Conservation (phyloP, 768 basidiomycete genomes). For the Tricholoma furcatifolium region DNA sequence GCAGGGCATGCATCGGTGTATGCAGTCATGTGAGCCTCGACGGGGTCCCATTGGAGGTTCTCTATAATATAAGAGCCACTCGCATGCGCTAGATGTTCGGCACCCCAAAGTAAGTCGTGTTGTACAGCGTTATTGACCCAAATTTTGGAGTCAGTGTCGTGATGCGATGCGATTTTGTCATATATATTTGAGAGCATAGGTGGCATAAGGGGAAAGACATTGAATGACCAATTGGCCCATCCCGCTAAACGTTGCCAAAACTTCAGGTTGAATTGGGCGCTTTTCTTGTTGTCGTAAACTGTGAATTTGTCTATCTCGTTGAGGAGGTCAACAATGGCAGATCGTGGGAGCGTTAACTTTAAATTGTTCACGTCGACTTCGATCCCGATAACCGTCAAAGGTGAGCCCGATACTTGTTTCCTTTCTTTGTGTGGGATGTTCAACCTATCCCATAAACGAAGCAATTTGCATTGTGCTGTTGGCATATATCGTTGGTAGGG, state of each 20-base stretch:
- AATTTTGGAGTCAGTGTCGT: too few species aligned
- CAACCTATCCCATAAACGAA: slow-evolving; percentile 34
- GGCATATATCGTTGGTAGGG: slow-evolving; percentile 20
- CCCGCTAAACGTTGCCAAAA: slow-evolving; percentile 32
- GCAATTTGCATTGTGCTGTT: neutral
- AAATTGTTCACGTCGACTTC: neutral
- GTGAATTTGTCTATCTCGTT: slow-evolving; percentile 8
- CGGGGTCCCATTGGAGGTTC: too few species aligned
- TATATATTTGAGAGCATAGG: slow-evolving; percentile 29
- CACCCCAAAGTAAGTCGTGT: too few species aligned
- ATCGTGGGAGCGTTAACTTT: slow-evolving; percentile 17
- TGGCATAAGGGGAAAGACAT: slow-evolving; percentile 29
- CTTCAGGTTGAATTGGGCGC: neutral
- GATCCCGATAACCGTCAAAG: neutral
- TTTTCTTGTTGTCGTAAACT: slow-evolving; percentile 2
- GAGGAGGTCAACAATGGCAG: slow-evolving; percentile 13
- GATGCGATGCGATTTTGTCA: too few species aligned
- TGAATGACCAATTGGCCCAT: slow-evolving; percentile 38
- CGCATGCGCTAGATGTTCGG: too few species aligned
- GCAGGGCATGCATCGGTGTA: too few species aligned
- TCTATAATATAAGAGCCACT: too few species aligned
- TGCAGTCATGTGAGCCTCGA: too few species aligned
- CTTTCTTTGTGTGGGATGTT: slow-evolving; percentile 7
- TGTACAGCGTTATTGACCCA: too few species aligned
- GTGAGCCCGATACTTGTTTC: slow-evolving; percentile 10